Base-by-base conservation (phyloP, 176 grass and related monocot genomes). In the Poa annua region DNA sequence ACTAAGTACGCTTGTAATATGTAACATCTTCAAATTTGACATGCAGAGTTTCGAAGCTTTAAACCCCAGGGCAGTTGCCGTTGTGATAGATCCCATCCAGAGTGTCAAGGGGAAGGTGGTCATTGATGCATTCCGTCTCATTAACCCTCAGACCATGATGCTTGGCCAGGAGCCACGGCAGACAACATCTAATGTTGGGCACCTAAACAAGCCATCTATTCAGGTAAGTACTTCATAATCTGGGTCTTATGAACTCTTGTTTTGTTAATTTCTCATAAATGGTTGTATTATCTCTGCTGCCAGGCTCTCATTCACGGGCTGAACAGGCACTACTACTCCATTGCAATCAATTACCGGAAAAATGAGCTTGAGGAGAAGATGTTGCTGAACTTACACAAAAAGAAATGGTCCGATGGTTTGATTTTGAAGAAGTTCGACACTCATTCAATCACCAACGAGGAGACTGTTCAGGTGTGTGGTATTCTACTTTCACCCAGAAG, bases 111-210 rank as follows among this genome's bases (percentile, higher is more conserved):
- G 96, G 55, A 98, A 98, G 80, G 96, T 98, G 48, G 96, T 98
- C 60, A 98, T 98, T 80, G 96, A 98, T 88, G 96, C 96, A 71
- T 98, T 98, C 61, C 90, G 96, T 22, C 84, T 98, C 80, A 98
- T 98, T 82, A 98, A 98, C 69, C 96, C 92, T 81, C 96, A 95
- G 72, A 98, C 96, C 33, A 98, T 98, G 96, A 98, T 98, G 96
- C 92, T 98, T 75, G 96, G 96, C 12, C 96, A 98, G 82, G 96
- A 98, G 78, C 96, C 96, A 45, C 80, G 96, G 2, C 96, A 98
- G 52, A 98, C 92, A 4, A 98, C 96, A 60, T 98, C 96, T 16
- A 98, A 95, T 79, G 96, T 98, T 78, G 96, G 96, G 8, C 96
- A 98, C 74, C 89, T 98, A 80, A 98, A 98, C 80, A 98, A 98